Percentiles rank a stretch among this genome's conserved stretches.
Conservation (phyloP, 345 rosid genomes). For the Trapa bicornis region DNA sequence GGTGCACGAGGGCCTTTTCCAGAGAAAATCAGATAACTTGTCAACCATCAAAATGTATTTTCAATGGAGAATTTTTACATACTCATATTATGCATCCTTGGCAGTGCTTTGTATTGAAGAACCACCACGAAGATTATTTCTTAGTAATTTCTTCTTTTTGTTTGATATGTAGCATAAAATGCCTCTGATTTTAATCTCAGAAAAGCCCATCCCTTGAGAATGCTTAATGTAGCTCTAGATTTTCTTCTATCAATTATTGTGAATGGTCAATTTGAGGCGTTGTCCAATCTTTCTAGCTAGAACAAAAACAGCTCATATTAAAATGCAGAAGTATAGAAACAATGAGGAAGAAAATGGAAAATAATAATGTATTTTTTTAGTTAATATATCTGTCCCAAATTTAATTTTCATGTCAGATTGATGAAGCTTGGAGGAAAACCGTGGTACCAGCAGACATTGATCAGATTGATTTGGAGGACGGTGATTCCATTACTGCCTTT, state of each 20-base stretch:
- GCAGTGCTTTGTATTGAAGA: not conserved
- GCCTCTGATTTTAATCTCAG: not conserved
- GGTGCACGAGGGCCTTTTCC: not conserved
- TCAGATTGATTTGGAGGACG: slow-evolving; percentile 50
- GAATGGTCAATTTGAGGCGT: not conserved
- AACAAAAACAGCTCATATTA: not conserved
- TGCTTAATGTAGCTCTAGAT: not conserved
- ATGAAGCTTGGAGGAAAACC: slow-evolving; percentile 23
- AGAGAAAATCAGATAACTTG: not conserved
- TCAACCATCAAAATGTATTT: not conserved
- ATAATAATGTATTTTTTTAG: not conserved
- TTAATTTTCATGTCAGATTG: slow-evolving; percentile 27
- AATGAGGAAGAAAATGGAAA: not conserved
- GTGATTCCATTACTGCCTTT: slow-evolving; percentile 52
- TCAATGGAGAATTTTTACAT: not conserved
- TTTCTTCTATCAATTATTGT: not conserved
- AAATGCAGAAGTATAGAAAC: not conserved
- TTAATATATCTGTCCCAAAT: not conserved
- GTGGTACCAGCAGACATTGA: slow-evolving; percentile 31
- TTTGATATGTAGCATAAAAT: not conserved
- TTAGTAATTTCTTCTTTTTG: too few species aligned
- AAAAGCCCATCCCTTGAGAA: not conserved
- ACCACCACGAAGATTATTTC: not conserved
- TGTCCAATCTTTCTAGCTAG: not conserved
- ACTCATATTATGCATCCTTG: not conserved